Conservation (phyloP, 2,329 filamentous ascomycete genomes). For the Neofusicoccum kwambonambiense region DNA sequence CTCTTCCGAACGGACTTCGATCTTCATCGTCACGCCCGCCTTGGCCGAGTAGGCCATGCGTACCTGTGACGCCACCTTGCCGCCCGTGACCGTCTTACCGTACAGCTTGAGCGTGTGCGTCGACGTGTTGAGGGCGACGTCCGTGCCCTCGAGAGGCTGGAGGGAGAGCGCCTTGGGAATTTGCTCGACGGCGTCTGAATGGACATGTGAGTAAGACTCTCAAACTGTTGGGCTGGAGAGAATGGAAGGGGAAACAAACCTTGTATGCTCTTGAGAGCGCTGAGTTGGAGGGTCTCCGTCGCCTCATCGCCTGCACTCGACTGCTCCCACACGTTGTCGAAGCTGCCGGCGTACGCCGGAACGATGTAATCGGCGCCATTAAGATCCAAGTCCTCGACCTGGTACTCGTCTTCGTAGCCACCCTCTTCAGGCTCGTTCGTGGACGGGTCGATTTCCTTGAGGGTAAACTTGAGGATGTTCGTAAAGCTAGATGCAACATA, state of each 20-base stretch:
- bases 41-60: constrained; percentile 94
- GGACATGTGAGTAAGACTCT: not conserved
- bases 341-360: constrained; percentile 90
- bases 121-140: constrained; percentile 81
- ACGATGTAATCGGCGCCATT: constrained; percentile 90
- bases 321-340: constrained; percentile 94
- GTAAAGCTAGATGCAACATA: constrained; percentile 81
- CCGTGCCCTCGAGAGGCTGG: constrained; percentile 90
- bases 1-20: constrained; percentile 88
- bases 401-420: constrained; percentile 96
- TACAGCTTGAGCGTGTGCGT: constrained; percentile 95
- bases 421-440: constrained; percentile 88
- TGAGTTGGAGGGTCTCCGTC: constrained; percentile 85
- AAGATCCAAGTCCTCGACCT: constrained; percentile 45
- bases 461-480: constrained; percentile 93
- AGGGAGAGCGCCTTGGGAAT: constrained; percentile 82
- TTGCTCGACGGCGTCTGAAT: constrained; percentile 83
- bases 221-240: not conserved
- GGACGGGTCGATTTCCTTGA: constrained; percentile 94
- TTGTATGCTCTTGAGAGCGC: constrained; percentile 85
- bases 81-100: constrained; percentile 90
- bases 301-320: constrained; percentile 85
- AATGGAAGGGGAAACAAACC: constrained; percentile 59
- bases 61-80: constrained; percentile 81
- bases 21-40: constrained; percentile 93